phyloP scores from a whole-genome alignment of 768 basidiomycete genomes.

The Cyclocybe aegerita region DNA sequence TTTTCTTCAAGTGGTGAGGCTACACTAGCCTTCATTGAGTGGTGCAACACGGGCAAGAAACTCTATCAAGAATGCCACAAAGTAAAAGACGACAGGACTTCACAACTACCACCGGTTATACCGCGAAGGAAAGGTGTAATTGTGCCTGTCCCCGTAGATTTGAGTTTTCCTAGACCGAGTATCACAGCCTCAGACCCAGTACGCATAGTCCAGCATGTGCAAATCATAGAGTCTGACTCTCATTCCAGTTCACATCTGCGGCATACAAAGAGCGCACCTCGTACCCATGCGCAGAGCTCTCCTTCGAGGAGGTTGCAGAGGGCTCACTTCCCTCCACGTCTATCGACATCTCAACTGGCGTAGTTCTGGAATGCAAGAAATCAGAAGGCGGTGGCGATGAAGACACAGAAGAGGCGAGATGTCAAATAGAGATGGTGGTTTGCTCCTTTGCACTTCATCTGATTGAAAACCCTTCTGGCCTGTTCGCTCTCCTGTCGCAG shows the following conservation, averaged over 20 bases:
- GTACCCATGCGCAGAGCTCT: slow-evolving; percentile 53
- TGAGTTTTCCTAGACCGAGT: slow-evolving; percentile 28
- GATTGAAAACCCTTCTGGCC: slow-evolving; percentile 54
- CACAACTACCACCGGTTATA: slow-evolving; percentile 4
- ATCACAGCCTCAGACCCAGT: slow-evolving; percentile 54
- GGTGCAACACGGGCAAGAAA: slow-evolving; percentile 47
- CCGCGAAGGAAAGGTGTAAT: slow-evolving; percentile 16
- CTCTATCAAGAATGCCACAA: slow-evolving; percentile 16
- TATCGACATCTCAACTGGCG: slow-evolving; percentile 15
- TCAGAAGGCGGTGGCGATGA: neutral
- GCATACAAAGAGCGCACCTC: slow-evolving; percentile 58
- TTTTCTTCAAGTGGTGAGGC: slow-evolving; percentile 55
- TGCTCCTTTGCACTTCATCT: slow-evolving; percentile 80
- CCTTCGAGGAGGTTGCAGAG: slow-evolving; percentile 63
- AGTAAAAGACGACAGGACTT: neutral
- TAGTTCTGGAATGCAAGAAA: neutral
- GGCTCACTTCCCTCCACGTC: slow-evolving; percentile 44
- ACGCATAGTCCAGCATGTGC: slow-evolving; percentile 18
- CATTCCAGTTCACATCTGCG: slow-evolving; percentile 53
- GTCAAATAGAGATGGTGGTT: slow-evolving; percentile 56
- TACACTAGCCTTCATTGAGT: slow-evolving; percentile 57
- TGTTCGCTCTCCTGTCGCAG: slow-evolving; percentile 66
- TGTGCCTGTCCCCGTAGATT: slow-evolving; percentile 32
- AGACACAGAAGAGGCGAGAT: slow-evolving; percentile 10
- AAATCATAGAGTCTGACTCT: neutral